These are phyloP conservation scores for Astrephomene gubernaculifera DNA, from an alignment of 139 green algal species.

Conservation along the genomic window DNA sequence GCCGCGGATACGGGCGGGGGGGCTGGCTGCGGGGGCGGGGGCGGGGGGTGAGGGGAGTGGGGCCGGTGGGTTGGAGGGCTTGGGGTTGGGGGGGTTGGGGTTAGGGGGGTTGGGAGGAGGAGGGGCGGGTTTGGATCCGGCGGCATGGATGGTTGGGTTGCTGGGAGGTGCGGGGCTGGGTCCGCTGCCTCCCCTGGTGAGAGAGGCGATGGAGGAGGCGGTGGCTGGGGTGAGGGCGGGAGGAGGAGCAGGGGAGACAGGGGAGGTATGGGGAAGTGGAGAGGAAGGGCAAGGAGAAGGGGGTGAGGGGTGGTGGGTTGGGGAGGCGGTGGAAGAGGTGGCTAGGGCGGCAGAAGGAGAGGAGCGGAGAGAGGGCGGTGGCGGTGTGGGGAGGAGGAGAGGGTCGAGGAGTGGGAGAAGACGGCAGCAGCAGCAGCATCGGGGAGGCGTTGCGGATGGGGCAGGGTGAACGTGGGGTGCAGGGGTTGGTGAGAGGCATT, in stretches of 20 bases:
- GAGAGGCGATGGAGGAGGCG: constrained; percentile 27
- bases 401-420: neutral
- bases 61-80: too few species aligned
- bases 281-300: neutral
- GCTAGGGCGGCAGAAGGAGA: neutral
- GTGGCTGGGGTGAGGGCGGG: neutral
- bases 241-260: neutral
- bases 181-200: neutral
- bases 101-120: neutral
- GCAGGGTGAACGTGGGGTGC: too few species aligned
- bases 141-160: neutral
- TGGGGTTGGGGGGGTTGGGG: neutral
- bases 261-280: neutral
- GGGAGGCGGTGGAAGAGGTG: neutral
- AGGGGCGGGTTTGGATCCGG: neutral
- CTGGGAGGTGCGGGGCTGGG: neutral
- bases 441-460: too few species aligned
- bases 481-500: too few species aligned
- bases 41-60: neutral
- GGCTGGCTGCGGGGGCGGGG: neutral
- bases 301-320: neutral
- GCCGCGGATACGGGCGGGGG: constrained; percentile 16
- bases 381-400: neutral
- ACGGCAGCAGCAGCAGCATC: neutral
- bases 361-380: neutral